phyloP scores from a whole-genome alignment of 768 basidiomycete species.

The Agrocybe pediades region DNA sequence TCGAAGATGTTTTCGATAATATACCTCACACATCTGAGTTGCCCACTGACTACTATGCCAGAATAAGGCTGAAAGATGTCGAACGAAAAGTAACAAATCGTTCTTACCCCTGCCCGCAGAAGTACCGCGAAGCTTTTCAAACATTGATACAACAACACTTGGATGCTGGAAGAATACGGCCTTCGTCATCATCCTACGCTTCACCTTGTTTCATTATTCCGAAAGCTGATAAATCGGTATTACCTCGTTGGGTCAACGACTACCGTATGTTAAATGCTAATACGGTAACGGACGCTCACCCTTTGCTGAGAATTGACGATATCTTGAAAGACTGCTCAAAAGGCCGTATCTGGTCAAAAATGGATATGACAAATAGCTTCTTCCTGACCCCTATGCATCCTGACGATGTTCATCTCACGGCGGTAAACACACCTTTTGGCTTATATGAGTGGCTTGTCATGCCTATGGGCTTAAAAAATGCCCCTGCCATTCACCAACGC shows the following conservation, averaged over 20 bases:
- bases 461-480: slow-evolving; percentile 28
- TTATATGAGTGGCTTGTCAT: slow-evolving; percentile 45
- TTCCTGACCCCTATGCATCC: slow-evolving; percentile 27
- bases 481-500: slow-evolving; percentile 30
- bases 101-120: slow-evolving; percentile 28
- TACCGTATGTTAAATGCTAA: slow-evolving; percentile 29
- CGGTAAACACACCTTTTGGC: slow-evolving; percentile 38
- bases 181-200: slow-evolving; percentile 25
- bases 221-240: slow-evolving; percentile 24
- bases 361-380: slow-evolving; percentile 25
- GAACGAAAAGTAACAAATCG: slow-evolving; percentile 15
- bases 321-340: slow-evolving; percentile 21
- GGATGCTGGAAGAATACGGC: slow-evolving; percentile 27
- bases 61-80: slow-evolving; percentile 28
- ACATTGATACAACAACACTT: slow-evolving; percentile 28
- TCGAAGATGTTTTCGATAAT: slow-evolving; percentile 12
- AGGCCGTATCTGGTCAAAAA: slow-evolving; percentile 15
- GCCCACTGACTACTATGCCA: not conserved
- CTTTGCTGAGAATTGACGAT: slow-evolving; percentile 22
- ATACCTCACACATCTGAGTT: slow-evolving; percentile 17
- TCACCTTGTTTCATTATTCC: slow-evolving; percentile 40
- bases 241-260: slow-evolving; percentile 36
- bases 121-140: slow-evolving; percentile 32
- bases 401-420: slow-evolving; percentile 28
- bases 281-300: slow-evolving; percentile 21